These are phyloP conservation scores for Pyrenochaeta sp. DNA, from an alignment of 2,329 filamentous ascomycete species.

Conservation along the genomic window DNA sequence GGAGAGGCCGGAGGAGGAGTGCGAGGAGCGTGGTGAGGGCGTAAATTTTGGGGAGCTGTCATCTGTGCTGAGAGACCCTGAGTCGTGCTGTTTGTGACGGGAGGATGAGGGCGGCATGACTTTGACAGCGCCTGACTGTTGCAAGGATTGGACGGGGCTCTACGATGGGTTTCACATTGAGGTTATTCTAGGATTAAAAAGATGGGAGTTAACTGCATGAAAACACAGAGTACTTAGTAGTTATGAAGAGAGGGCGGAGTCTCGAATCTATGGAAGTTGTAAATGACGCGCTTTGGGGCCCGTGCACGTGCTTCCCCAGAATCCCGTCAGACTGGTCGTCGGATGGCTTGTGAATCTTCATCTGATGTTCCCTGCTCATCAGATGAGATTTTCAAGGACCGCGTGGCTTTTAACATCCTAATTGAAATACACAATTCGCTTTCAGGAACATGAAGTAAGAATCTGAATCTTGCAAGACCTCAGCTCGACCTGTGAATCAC, in stretches of 20 bases:
- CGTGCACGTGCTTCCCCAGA: conserved; percentile 23
- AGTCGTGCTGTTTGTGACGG: conserved; percentile 18
- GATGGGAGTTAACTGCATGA: background rate
- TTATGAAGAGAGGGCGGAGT: background rate
- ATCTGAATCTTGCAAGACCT: no score
- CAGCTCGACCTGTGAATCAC: no score
- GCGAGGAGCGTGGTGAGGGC: conserved; percentile 30
- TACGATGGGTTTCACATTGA: no score
- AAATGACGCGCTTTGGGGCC: conserved; percentile 16
- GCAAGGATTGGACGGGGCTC: background rate
- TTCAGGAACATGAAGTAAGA: no score
- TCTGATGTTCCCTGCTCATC: no score
- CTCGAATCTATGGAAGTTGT: background rate
- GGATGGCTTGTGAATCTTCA: background rate
- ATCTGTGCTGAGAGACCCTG: conserved; percentile 28
- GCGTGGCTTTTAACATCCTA: no score
- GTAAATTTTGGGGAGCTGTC: conserved; percentile 29
- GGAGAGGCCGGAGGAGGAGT: conserved; percentile 13
- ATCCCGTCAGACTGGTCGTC: background rate
- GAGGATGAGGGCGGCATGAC: conserved; percentile 18
- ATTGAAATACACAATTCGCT: no score
- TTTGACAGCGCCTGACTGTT: conserved; percentile 6
- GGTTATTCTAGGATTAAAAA: no score
- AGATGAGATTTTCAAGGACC: no score
- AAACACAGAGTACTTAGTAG: background rate